Evolutionary conservation across 176 grass and related monocot species (phyloP).

Genomic region (Musa schizocarpa): DNA sequence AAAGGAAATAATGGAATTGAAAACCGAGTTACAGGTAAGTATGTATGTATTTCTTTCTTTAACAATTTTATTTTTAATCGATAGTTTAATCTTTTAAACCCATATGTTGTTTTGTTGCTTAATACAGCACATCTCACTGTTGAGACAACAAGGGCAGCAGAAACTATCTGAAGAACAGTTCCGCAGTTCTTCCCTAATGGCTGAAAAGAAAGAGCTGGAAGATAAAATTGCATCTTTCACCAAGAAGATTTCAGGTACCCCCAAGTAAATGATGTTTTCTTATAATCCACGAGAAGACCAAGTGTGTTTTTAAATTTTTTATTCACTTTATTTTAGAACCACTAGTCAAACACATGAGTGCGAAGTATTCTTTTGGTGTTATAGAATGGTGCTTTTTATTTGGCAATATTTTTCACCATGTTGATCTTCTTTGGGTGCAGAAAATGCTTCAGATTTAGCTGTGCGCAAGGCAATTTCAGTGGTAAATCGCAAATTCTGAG

Average conservation of each 20-base stretch:
- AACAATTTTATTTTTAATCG: background rate
- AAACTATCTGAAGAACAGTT: slow-evolving; percentile 69
- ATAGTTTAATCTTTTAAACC: background rate
- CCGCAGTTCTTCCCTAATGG: slow-evolving; percentile 33
- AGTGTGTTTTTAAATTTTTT: background rate
- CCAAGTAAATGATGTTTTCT: background rate
- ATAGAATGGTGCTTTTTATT: background rate
- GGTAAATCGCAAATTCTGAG: slow-evolving; percentile 41
- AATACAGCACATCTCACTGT: slow-evolving; percentile 45
- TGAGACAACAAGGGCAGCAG: slow-evolving; percentile 69
- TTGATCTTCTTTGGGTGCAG: slow-evolving; percentile 42
- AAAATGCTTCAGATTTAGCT: slow-evolving; percentile 67
- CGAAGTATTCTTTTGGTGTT: background rate
- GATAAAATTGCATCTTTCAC: slow-evolving; percentile 53
- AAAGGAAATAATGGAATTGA: slow-evolving; percentile 85
- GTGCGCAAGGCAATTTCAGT: slow-evolving; percentile 54
- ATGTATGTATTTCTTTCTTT: slow-evolving; percentile 2
- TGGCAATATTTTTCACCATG: slow-evolving; percentile 2
- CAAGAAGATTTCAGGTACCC: slow-evolving; percentile 74
- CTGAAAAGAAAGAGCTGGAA: slow-evolving; percentile 76
- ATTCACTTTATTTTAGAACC: background rate
- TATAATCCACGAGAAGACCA: background rate
- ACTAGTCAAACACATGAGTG: too few species aligned
- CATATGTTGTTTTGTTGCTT: slow-evolving; percentile 13
- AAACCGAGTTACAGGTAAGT: slow-evolving; percentile 53